Base-by-base conservation (phyloP, 2,329 filamentous ascomycete species). In the Fusarium nisikadoi region DNA sequence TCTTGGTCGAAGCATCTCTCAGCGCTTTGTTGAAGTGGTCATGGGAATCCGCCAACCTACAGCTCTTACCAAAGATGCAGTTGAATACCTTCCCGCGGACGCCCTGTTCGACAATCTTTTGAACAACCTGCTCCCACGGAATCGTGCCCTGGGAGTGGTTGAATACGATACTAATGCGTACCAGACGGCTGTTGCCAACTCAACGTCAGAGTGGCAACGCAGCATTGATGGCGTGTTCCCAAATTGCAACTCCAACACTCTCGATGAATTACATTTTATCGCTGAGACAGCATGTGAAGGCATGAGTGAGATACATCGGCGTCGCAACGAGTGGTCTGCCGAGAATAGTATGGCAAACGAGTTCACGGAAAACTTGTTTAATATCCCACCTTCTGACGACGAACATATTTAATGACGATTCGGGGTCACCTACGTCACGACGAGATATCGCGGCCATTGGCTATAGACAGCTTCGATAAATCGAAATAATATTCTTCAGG, bases 21-120 rank as follows among this genome's bases (percentile, higher is more conserved):
- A 85, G 74, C 84, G 84, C 53, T 86, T 86, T 65, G 83, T 86
- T 59, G 84, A 86, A 68, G 83, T 85, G 8, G 81, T 80, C 38
- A 80, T 76, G 65, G 84, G 84, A 33, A 73, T 83, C 38, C 69
- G 75, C 49, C 84, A 86, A 64, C 82, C 83, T 20, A 70, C 75
- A 27, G 72, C 75, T 23, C 74, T 79, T 3, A 75, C 76, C 5
- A 81, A 82, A 27, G 75, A 80, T 11, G 71, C 78, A 3, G 75
- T 84, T 11, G 76, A 79, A 36, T 84, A 82, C 64, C 69, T 81
- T 20, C 80, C 81, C 4, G 70, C 63, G 16, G 74, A 80, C 49
- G 42, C 73, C 9, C 65, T 63, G 11, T 56, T 77, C 56, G 80
- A 82, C 45, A 42, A 56, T 29, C 71, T 79, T 23, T 39, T 77